Base-by-base conservation (phyloP, 192 early-diverging fungal species). In the Obelidium mucronatum region DNA sequence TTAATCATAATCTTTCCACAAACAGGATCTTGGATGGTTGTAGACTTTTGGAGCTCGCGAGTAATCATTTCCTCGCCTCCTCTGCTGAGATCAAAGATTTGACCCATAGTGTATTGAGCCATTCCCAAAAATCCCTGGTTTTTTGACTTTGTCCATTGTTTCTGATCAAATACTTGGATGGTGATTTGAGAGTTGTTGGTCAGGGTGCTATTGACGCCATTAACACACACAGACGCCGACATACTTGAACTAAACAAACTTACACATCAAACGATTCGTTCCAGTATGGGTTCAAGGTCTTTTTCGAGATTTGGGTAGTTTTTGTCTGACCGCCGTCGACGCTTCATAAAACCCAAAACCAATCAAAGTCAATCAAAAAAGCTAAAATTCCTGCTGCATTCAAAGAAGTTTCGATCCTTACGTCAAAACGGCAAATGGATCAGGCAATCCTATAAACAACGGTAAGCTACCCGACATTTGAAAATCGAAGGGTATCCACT, bases 91-190 rank as follows among this genome's bases (percentile, higher is more conserved):
- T 96, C 89, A 74, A 98, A 91, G 44, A 96, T 86, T 81, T 92
- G 89, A 56, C 91, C 87, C 74, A 97, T 87, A 60, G 91, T 90
- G 30, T 96, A 86, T 76, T 96, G 96, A 74, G 95, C 88, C 56
- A 96, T 94, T 42, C 96, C 95, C 36, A 97, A 84, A 75, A 98
- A 98, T 4, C 84, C 85, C 71, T 88, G 82, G 53, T 87, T 80
- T 52, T 48, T 78, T 26, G 73, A 70, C 63, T 88, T 95, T 80
- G 97, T 96, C 81, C 95, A 98, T 77, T 96, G 97, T 79, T 93
- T 91, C 85, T 98, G 96, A 85, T 98, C 97, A 88, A 98, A 98
- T 37, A 98, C 92, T 85, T 98, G 97, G 67, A 97, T 91, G 2
- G 95, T 92, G 65, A 98, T 85, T 19, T 94, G 90, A 75, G 92